These are phyloP conservation scores for Arthrobotrys iridis DNA, from an alignment of 2,329 filamentous ascomycete species.

Conservation along the genomic window DNA sequence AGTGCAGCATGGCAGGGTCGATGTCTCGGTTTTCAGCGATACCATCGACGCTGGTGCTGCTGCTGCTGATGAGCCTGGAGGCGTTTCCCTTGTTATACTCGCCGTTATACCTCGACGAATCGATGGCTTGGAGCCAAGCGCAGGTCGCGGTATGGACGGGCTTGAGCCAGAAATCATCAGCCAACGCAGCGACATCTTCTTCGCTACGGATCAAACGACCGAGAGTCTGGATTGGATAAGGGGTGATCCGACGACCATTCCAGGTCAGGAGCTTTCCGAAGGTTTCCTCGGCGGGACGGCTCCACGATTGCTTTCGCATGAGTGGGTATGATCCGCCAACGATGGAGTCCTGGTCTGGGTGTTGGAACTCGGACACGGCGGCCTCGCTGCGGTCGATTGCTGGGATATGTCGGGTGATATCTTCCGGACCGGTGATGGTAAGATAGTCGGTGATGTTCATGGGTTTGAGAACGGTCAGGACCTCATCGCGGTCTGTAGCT, in stretches of 20 bases:
- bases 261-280: conserved; percentile 45
- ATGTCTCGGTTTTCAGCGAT: conserved; percentile 52
- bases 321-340: conserved; percentile 38
- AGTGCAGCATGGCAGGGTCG: conserved; percentile 51
- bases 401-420: conserved; percentile 54
- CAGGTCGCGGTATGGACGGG: conserved; percentile 52
- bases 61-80: conserved; percentile 37
- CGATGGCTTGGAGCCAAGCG: conserved; percentile 53
- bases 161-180: conserved; percentile 53
- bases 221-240: conserved; percentile 45
- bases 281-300: conserved; percentile 44
- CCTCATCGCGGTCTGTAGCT: conserved; percentile 31
- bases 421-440: conserved; percentile 51
- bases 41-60: conserved; percentile 42
- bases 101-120: conserved; percentile 50
- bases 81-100: conserved; percentile 48
- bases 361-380: conserved; percentile 52
- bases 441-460: conserved; percentile 53
- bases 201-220: conserved; percentile 50
- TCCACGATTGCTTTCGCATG: conserved; percentile 52
- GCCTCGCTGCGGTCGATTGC: conserved; percentile 44
- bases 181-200: conserved; percentile 42
- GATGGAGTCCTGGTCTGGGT: conserved; percentile 46
- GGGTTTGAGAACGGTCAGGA: conserved; percentile 40
- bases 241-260: conserved; percentile 51